Evolutionary conservation across 805 yeast genomes (phyloP), one percentile per base, ranked within the genome.

Genomic region (Wickerhamomyces chambardii): DNA sequence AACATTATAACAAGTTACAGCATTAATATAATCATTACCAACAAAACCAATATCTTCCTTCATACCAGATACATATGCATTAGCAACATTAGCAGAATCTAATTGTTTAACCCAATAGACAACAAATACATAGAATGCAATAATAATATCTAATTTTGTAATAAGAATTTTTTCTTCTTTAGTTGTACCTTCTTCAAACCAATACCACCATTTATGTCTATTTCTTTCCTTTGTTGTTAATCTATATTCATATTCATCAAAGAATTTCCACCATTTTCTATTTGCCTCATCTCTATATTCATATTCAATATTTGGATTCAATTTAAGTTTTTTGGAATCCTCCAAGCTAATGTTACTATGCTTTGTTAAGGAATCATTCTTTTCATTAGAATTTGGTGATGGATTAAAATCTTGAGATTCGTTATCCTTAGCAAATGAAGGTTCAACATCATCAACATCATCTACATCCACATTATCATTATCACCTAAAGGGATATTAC

Each of bases 21-120:
- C 66, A 43, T 75, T 59, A 35, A 74, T 73, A 40, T 77, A 63
- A 43, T 78, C 84, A 48, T 76, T 73, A 8, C 82, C 83, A 35
- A 62, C 46, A 63, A 81, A 68, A 4, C 61, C 61, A 29, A 78
- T 56, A 26, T 63, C 75, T 44, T 68, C 73, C 39, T 66, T 55
- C 71, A 79, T 64, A 12, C 81, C 78, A 16, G 76, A 67, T 28
- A 73, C 75, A 45, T 77, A 79, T 2, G 84, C 85, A 45, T 78
- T 75, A 42, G 68, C 68, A 36, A 78, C 50, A 51, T 79, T 78
- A 24, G 74, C 61, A 36, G 67, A 70, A 46, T 79, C 85, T 37
- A 79, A 55, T 42, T 69, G 70, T 48, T 78, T 78, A 37, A 78
- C 73, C 83, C 83, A 80, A 53, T 78, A 78, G 2, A 75, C 75